These are phyloP conservation scores for Deinandra increscens DNA, from an alignment of 129 eudicot species.

Conservation along the genomic window DNA sequence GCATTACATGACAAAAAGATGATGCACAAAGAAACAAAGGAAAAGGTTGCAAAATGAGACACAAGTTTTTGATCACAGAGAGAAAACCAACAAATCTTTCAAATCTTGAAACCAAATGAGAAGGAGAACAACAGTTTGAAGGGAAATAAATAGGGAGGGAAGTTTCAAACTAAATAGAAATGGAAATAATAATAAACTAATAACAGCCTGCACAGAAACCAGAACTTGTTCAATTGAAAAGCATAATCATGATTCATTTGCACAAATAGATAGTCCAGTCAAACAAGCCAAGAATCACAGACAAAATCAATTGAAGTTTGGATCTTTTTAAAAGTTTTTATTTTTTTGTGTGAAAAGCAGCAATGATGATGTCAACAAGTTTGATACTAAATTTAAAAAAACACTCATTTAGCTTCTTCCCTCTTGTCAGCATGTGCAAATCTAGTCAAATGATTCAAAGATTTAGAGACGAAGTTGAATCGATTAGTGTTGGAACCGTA, in stretches of 20 bases:
- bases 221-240: conserved; percentile 17
- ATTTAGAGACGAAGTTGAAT: conserved; percentile 21
- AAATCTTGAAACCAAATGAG: conserved; percentile 7
- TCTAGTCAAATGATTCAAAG: conserved; percentile 22
- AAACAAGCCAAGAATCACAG: conserved; percentile 39
- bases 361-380: conserved; percentile 39
- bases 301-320: conserved; percentile 30
- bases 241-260: conserved; percentile 40
- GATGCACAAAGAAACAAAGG: conserved; percentile 48
- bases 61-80: conserved; percentile 20
- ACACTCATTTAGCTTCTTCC: conserved; percentile 38
- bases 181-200: too few species aligned
- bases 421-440: conserved; percentile 21
- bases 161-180: conserved; percentile 31
- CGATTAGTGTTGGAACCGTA: conserved; percentile 17
- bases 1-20: conserved; percentile 71
- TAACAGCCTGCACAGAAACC: neutral
- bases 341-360: conserved; percentile 24
- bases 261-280: conserved; percentile 31
- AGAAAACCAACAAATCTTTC: conserved; percentile 24
- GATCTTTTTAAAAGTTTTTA: conserved; percentile 20
- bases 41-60: conserved; percentile 36
- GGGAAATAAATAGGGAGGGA: conserved; percentile 14
- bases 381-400: conserved; percentile 35
- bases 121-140: neutral